A percentile compares a stretch with the other conserved stretches of the same genome.
Evolutionary conservation across 768 basidiomycete genomes (phyloP).

Genomic region (Pleurotus ostreatus): DNA sequence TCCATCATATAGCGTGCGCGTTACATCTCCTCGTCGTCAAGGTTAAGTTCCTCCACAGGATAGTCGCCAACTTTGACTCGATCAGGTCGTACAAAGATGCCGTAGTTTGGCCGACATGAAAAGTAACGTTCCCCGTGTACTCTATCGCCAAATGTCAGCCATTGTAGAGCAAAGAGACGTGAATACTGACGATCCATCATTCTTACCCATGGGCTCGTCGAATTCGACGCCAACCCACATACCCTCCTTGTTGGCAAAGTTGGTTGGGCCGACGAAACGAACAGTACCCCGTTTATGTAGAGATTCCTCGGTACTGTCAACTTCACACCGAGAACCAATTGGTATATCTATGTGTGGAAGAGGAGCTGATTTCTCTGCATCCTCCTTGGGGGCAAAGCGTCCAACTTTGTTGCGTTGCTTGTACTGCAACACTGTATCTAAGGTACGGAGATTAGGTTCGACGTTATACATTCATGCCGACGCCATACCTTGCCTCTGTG

Average conservation of each 20-base stretch:
- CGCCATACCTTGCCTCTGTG: conserved; percentile 63
- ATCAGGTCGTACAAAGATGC: conserved; percentile 84
- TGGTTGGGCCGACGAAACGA: conserved; percentile 77
- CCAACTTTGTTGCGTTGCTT: conserved; percentile 86
- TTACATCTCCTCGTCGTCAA: conserved; percentile 77
- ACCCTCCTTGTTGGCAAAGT: conserved; percentile 61
- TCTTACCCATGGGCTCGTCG: conserved; percentile 94
- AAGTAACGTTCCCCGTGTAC: conserved; percentile 89
- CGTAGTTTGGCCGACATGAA: conserved; percentile 68
- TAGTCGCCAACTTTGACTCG: conserved; percentile 82
- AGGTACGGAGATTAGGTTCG: background rate
- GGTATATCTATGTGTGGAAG: conserved; percentile 42
- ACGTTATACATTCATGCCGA: background rate
- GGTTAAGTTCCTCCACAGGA: conserved; percentile 74
- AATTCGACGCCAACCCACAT: conserved; percentile 92
- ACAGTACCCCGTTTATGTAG: conserved; percentile 80
- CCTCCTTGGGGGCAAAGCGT: conserved; percentile 66
- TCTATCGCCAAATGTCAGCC: conserved; percentile 32
- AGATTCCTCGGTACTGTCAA: conserved; percentile 66
- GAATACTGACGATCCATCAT: conserved; percentile 83
- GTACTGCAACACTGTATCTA: conserved; percentile 88
- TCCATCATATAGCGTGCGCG: too few species aligned
- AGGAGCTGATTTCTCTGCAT: conserved; percentile 21
- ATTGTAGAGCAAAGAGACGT: background rate
- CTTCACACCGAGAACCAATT: conserved; percentile 77